phyloP scores from a whole-genome alignment of 1,139 yeast genomes.

The Debaryomyces singareniensis region DNA sequence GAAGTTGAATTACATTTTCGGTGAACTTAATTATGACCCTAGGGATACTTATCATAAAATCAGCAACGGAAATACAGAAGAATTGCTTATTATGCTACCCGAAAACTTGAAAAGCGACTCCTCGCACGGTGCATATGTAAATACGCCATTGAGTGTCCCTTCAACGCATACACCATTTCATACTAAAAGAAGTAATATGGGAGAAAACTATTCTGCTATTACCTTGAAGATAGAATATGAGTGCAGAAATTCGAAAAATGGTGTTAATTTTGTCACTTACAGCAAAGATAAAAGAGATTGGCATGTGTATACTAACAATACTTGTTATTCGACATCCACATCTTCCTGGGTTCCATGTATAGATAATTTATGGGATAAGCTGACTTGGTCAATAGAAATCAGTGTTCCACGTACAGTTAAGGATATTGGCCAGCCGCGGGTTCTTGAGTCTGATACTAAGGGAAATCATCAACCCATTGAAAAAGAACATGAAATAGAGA shows the following conservation, averaged over 20 bases:
- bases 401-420: constrained; percentile 75
- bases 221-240: constrained; percentile 65
- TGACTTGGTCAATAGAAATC: constrained; percentile 88
- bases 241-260: constrained; percentile 62
- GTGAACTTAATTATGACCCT: constrained; percentile 40
- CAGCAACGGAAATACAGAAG: constrained; percentile 54
- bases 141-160: constrained; percentile 37
- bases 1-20: constrained; percentile 56
- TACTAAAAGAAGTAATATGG: constrained; percentile 26
- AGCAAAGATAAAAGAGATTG: constrained; percentile 40
- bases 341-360: constrained; percentile 97
- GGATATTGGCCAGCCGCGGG: constrained; percentile 53
- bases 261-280: constrained; percentile 66
- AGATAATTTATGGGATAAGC: constrained; percentile 81
- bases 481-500: constrained; percentile 3
- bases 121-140: constrained; percentile 44
- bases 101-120: constrained; percentile 57
- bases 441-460: constrained; percentile 29
- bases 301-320: constrained; percentile 84
- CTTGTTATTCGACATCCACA: constrained; percentile 73
- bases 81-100: constrained; percentile 66
- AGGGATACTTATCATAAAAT: constrained; percentile 12
- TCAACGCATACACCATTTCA: constrained; percentile 34
- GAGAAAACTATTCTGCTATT: constrained; percentile 61
- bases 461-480: constrained; percentile 5